Percentiles rank a stretch among this genome's conserved stretches.
These are phyloP conservation scores for Pseudozyma flocculosa DNA, from an alignment of 1,284 basidiomycete genomes.

Conservation along the genomic window DNA sequence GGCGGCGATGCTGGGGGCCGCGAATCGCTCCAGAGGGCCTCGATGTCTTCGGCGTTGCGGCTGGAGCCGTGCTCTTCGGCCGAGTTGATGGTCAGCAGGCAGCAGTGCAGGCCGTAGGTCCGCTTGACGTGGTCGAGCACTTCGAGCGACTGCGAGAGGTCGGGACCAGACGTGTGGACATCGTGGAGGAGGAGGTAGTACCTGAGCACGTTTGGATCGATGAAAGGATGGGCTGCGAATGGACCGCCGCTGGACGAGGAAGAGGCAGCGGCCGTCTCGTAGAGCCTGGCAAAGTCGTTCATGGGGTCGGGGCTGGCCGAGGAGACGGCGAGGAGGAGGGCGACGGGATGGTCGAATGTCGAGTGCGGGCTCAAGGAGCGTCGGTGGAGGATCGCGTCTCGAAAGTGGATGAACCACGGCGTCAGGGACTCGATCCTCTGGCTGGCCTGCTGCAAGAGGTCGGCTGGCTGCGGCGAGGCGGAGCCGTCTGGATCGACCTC, in stretches of 20 bases:
- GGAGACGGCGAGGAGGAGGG: slow-evolving; percentile 46
- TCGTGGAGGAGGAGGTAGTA: slow-evolving; percentile 56
- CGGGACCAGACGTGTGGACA: slow-evolving; percentile 24
- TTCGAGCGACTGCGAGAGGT: slow-evolving; percentile 36
- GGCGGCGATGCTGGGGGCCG: too few relatives aligned
- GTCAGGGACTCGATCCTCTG: slow-evolving; percentile 23
- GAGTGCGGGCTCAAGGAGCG: slow-evolving; percentile 38
- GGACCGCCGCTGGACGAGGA: slow-evolving; percentile 7
- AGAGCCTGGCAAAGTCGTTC: slow-evolving; percentile 53
- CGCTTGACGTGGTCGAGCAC: slow-evolving; percentile 49
- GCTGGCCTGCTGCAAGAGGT: too few relatives aligned
- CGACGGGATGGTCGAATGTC: slow-evolving; percentile 36
- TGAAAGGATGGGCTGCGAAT: slow-evolving; percentile 38
- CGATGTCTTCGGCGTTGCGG: slow-evolving; percentile 5
- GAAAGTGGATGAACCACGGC: slow-evolving; percentile 43
- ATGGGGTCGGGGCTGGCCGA: slow-evolving; percentile 47
- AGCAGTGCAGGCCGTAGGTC: slow-evolving; percentile 55
- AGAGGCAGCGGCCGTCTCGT: slow-evolving; percentile 32
- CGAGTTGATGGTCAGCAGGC: slow-evolving; percentile 51
- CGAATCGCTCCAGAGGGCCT: slow-evolving; percentile 19
- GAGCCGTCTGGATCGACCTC: slow-evolving; percentile 5
- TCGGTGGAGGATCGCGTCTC: slow-evolving; percentile 28
- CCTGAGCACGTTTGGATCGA: slow-evolving; percentile 47
- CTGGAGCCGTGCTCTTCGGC: slow-evolving; percentile 18
- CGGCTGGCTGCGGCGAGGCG: too few relatives aligned